Conservation (phyloP, 2,329 filamentous ascomycete species). For the Aspergillus phoenicis region DNA sequence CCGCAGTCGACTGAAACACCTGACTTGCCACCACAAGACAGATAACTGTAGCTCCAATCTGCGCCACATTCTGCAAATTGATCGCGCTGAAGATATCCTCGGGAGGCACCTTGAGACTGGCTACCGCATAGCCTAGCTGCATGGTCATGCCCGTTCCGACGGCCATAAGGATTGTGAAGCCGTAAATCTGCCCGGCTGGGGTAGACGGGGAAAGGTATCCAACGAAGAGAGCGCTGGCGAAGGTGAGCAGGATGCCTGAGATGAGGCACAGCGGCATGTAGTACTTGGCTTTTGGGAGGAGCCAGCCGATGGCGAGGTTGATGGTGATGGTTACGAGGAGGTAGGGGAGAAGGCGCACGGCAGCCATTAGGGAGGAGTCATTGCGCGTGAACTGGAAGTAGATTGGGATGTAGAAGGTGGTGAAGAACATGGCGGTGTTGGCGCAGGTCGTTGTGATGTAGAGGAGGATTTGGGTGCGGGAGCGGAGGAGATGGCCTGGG, state of each 20-base stretch:
- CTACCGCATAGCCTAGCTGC: constrained; percentile 24
- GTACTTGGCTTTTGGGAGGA: constrained; percentile 22
- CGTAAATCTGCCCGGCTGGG: constrained; percentile 14
- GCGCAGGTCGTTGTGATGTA: constrained; percentile 45
- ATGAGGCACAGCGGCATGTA: constrained; percentile 32
- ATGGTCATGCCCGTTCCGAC: constrained; percentile 23
- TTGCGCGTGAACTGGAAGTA: constrained; percentile 57
- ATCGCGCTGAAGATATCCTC: constrained; percentile 16
- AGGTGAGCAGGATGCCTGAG: constrained; percentile 15
- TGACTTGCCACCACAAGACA: constrained; percentile 22
- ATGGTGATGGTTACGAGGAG: constrained; percentile 29
- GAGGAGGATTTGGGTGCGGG: constrained; percentile 44
- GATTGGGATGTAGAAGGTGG: constrained; percentile 58
- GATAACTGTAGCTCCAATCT: constrained; percentile 22
- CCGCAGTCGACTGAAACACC: constrained; percentile 17
- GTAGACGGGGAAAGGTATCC: constrained; percentile 14
- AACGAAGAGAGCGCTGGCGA: constrained; percentile 6
- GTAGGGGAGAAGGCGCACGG: constrained; percentile 37
- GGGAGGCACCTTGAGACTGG: constrained; percentile 19
- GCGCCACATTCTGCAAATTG: constrained; percentile 21
- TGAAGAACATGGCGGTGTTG: constrained; percentile 38
- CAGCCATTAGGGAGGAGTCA: constrained; percentile 36
- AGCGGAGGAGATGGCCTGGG: constrained; percentile 51
- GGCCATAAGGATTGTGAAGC: constrained; percentile 22
- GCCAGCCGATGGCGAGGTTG: constrained; percentile 22